phyloP scores from a whole-genome alignment of 495 filamentous ascomycete species.

The Aspergillus carlsbadensis region DNA sequence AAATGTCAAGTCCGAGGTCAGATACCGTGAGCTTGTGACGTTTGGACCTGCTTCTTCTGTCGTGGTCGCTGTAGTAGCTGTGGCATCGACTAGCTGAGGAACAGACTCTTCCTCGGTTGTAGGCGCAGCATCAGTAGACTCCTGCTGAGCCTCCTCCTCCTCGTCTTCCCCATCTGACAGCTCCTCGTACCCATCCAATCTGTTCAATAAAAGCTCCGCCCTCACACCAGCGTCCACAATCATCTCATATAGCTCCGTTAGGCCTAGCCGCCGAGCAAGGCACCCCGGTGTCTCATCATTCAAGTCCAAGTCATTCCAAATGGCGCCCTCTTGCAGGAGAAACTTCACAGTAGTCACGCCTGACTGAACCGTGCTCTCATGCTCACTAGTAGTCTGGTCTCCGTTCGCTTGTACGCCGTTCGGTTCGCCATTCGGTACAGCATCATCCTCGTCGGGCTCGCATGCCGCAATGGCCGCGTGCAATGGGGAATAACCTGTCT shows the following conservation, averaged over 20 bases:
- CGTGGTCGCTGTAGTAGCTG: constrained; percentile 7
- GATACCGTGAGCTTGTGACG: constrained; percentile 68
- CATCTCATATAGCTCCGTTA: constrained; percentile 73
- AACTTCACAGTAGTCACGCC: constrained; percentile 68
- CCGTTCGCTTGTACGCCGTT: constrained; percentile 27
- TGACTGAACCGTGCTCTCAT: constrained; percentile 47
- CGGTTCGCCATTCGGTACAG: constrained; percentile 17
- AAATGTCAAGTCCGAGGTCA: constrained; percentile 76
- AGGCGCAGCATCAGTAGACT: constrained; percentile 15
- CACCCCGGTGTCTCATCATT: constrained; percentile 91
- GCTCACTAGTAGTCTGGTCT: constrained; percentile 8
- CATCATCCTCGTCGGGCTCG: constrained; percentile 49
- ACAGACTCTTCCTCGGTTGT: constrained; percentile 19
- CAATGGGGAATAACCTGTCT: constrained; percentile 82
- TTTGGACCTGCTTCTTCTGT: constrained; percentile 32
- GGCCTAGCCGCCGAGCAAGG: constrained; percentile 68
- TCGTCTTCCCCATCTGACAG: constrained; percentile 54
- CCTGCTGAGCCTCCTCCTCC: constrained; percentile 25
- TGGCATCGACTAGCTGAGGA: constrained; percentile 33
- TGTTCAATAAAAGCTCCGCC: constrained; percentile 78
- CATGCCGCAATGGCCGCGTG: constrained; percentile 89
- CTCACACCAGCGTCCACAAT: constrained; percentile 91
- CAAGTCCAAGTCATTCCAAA: constrained; percentile 93
- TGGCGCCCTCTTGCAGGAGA: constrained; percentile 82
- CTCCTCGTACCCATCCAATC: constrained; percentile 74